Evolutionary conservation across 2,329 filamentous ascomycete species (phyloP).

Genomic region (Fusarium musae): DNA sequence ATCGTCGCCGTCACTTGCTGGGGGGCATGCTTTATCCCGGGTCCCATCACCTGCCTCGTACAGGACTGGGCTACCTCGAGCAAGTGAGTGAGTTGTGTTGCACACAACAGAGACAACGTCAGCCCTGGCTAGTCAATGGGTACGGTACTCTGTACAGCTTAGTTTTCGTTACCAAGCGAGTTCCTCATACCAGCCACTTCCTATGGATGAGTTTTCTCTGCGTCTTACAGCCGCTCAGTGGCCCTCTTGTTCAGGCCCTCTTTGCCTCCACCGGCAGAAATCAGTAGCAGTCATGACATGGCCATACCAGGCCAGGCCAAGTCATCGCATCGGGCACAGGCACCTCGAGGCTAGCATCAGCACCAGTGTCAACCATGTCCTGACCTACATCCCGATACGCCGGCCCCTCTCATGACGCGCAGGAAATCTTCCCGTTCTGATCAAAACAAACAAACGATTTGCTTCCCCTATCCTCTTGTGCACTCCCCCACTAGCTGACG

Average conservation of each 20-base stretch:
- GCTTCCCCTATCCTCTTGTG: slow-evolving; percentile 33
- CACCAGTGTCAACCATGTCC: slow-evolving; percentile 25
- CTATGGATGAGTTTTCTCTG: not conserved
- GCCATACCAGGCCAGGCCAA: slow-evolving; percentile 18
- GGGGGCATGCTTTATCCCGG: slow-evolving; percentile 37
- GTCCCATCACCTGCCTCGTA: slow-evolving; percentile 18
- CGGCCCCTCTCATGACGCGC: slow-evolving; percentile 41
- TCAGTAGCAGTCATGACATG: not conserved
- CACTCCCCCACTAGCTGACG: slow-evolving; percentile 42
- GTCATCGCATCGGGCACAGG: slow-evolving; percentile 28
- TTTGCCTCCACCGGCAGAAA: slow-evolving; percentile 10
- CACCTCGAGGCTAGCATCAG: slow-evolving; percentile 12
- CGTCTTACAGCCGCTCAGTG: slow-evolving; percentile 22
- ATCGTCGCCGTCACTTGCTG: slow-evolving; percentile 38
- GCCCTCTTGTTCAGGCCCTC: slow-evolving; percentile 20
- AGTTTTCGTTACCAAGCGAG: not conserved
- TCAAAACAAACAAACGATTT: slow-evolving; percentile 48
- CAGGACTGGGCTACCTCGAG: slow-evolving; percentile 9
- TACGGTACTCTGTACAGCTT: not conserved
- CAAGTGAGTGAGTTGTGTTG: slow-evolving; percentile 22
- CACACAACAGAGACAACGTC: slow-evolving; percentile 27
- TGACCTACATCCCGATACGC: slow-evolving; percentile 34
- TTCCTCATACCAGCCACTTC: slow-evolving; percentile 15
- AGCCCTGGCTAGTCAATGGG: slow-evolving; percentile 8
- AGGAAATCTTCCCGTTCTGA: slow-evolving; percentile 39